Percentiles rank a stretch among this genome's conserved stretches.
phyloP scores from a whole-genome alignment of 495 filamentous ascomycete species.

The Bacidia rubella region DNA sequence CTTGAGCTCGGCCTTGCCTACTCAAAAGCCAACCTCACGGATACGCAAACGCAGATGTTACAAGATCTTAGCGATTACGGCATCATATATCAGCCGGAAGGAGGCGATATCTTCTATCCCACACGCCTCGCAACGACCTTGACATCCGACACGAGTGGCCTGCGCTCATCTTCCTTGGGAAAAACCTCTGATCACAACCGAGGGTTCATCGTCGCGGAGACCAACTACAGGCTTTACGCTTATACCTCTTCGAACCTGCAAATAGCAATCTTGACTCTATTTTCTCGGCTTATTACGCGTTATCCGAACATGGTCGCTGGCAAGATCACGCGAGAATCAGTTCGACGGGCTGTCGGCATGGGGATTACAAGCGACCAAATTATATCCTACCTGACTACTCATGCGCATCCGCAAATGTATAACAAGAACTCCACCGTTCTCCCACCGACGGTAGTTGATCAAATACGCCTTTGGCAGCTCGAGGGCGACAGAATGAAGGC shows the following conservation, averaged over 20 bases:
- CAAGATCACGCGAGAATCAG: constrained; percentile 71
- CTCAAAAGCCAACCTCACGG: constrained; percentile 61
- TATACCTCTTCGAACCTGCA: constrained; percentile 88
- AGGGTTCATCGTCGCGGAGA: constrained; percentile 91
- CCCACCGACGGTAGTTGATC: constrained; percentile 91
- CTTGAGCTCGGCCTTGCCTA: constrained; percentile 86
- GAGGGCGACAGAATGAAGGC: constrained; percentile 85
- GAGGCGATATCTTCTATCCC: constrained; percentile 65
- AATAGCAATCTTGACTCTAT: constrained; percentile 87
- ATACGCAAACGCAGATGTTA: constrained; percentile 74
- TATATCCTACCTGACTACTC: constrained; percentile 70
- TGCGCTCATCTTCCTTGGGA: constrained; percentile 43
- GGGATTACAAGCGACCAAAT: constrained; percentile 94
- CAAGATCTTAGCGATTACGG: constrained; percentile 79
- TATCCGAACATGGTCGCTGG: constrained; percentile 88
- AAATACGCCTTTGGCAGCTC: constrained; percentile 94
- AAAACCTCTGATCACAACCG: constrained; percentile 37
- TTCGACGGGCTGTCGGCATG: constrained; percentile 70
- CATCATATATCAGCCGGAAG: constrained; percentile 55
- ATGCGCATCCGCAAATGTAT: constrained; percentile 80
- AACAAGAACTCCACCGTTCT: constrained; percentile 50
- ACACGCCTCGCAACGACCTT: constrained; percentile 91
- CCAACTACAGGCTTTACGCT: constrained; percentile 96
- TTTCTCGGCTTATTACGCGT: constrained; percentile 68
- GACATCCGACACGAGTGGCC: constrained; percentile 62